A percentile compares a stretch with the other conserved stretches of the same genome.
phyloP scores from a whole-genome alignment of 768 basidiomycete species.

The Candolleomyces efflorescens region DNA sequence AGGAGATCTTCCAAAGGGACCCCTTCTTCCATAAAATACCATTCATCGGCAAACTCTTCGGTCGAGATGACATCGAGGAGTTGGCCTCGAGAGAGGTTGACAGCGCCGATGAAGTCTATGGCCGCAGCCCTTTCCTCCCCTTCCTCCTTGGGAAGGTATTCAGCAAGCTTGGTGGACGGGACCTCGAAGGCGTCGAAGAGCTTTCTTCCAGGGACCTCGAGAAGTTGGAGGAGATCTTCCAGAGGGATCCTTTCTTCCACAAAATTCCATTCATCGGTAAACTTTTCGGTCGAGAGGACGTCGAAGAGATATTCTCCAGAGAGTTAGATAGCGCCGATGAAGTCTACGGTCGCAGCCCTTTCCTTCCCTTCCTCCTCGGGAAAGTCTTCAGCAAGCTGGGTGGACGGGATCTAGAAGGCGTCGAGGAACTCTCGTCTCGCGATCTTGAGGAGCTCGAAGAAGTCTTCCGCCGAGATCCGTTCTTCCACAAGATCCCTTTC shows the following conservation, averaged over 20 bases:
- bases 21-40: constrained; percentile 1
- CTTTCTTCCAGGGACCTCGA: not conserved
- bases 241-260: not conserved
- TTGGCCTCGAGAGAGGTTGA: too few relatives aligned
- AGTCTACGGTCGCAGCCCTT: too few relatives aligned
- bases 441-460: not conserved
- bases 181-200: not conserved
- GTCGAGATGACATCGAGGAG: not conserved
- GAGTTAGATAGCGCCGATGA: too few relatives aligned
- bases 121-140: too few relatives aligned
- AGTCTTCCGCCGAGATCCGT: not conserved
- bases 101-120: too few relatives aligned
- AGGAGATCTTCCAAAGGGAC: not conserved
- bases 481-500: not conserved
- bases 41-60: not conserved
- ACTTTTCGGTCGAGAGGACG: not conserved
- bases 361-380: too few relatives aligned
- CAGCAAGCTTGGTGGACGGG: not conserved
- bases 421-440: not conserved
- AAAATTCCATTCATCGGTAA: not conserved
- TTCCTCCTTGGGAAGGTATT: too few relatives aligned
- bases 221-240: not conserved
- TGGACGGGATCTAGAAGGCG: too few relatives aligned
- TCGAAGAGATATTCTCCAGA: too few relatives aligned
- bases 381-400: too few relatives aligned